phyloP scores from a whole-genome alignment of 2,329 filamentous ascomycete species.

The Fonsecaea erecta region DNA sequence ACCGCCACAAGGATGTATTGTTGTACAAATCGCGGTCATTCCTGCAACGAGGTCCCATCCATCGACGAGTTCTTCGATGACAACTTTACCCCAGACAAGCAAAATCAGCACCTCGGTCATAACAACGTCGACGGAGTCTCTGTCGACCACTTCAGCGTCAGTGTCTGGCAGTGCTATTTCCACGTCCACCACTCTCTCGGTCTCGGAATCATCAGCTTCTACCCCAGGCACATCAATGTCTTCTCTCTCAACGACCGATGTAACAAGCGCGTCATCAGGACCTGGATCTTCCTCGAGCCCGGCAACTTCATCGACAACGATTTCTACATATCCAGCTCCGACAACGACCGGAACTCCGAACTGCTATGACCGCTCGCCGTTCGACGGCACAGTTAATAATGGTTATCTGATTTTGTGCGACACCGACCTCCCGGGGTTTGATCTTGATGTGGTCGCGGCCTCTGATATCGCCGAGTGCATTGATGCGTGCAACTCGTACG shows the following conservation, averaged over 20 bases:
- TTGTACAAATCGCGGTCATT: slow-evolving; percentile 16
- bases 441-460: slow-evolving; percentile 20
- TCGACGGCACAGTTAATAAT: slow-evolving; percentile 30
- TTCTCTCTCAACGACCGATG: neutral
- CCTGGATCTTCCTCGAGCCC: neutral
- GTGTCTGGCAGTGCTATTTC: neutral
- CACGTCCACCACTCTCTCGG: neutral
- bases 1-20: slow-evolving; percentile 23
- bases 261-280: neutral
- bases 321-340: slow-evolving; percentile 18
- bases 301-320: slow-evolving; percentile 1
- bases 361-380: slow-evolving; percentile 30
- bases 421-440: slow-evolving; percentile 29
- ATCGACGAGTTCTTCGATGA: slow-evolving; percentile 7
- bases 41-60: slow-evolving; percentile 9
- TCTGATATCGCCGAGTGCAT: slow-evolving; percentile 31
- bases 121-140: neutral
- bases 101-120: slow-evolving; percentile 4
- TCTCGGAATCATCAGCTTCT: neutral
- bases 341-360: slow-evolving; percentile 31
- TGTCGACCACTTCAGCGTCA: neutral
- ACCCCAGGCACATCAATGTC: neutral
- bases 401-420: slow-evolving; percentile 31
- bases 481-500: slow-evolving; percentile 27
- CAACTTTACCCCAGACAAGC: slow-evolving; percentile 11